Base-by-base conservation (phyloP, 805 yeast species). In the Starmerella riodocensis region DNA sequence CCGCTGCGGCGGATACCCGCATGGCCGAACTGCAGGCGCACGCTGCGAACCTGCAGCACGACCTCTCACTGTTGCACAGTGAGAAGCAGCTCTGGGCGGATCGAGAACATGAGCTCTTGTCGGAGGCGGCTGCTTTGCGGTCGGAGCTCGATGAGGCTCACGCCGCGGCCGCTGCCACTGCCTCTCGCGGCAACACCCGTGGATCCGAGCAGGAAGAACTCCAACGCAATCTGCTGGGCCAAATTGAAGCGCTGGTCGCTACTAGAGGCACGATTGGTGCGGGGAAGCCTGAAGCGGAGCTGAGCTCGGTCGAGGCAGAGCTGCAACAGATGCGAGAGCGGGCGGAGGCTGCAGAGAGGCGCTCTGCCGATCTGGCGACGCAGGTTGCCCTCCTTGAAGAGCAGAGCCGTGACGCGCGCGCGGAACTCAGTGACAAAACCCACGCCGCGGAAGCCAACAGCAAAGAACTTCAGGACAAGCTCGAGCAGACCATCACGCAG, bases 41-140 rank as follows among this genome's bases (percentile, higher is more conserved):
- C 19, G n/a, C 24, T 3, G 29, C 24, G 3, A 29, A 34, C 19
- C 4, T 9, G 17, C 23, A 22, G 26, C 41, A 26, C 16, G 21
- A 17, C 6, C 16, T 29, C 5, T 19, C 24, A 4, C 13, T 19
- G 12, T 17, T 36, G 6, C 19, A 20, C 6, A 8, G 21, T 23
- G 36, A 33, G 22, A 22, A 21, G 5, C 34, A 32, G 19, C 21
- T 21, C 4, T 21, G 16, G 23, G n/a, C 21, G 4, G 17, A 31
- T n/a, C 45, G 45, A 24, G 44, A 36, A 27, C 34, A 21, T n/a
- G 22, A 41, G 28, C 39, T 41, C 11, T 3, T 29, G 30, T 2
- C 22, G 14, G 21, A 39, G 22, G 25, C 42, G 7, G 40, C 46
- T 3, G 54, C 48, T 7, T 46, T 49, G 4, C 51, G 48, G 36